Evolutionary conservation across 768 basidiomycete species (phyloP), one percentile per base, ranked within the genome.

Genomic region (Nidularia sp.): DNA sequence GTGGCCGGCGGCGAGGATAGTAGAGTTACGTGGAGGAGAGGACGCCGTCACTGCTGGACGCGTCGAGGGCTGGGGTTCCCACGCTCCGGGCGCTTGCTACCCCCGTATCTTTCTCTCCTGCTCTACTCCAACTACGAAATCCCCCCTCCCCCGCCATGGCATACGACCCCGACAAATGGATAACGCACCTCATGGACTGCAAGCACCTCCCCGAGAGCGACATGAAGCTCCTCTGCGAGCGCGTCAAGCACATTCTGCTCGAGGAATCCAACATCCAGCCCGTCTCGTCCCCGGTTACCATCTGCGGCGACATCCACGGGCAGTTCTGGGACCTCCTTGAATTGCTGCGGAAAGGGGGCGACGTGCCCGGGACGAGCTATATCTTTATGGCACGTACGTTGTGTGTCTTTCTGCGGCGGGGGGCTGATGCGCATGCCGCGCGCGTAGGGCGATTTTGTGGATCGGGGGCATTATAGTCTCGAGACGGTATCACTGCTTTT

Each of bases 191-290:
- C 54, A 85, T 85, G 73, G 70, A 80, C 58, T 97, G 94, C 75
- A 81, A 86, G 56, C 86, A 92, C 59, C 88, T 99, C 48, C 81
- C 90, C 12, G 97, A 99, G 71, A 66, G 81, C 8, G 92, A 96
- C 57, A 97, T 99, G 84, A 96, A 94, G 66, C 73, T 86, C 42
- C 84, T 99, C 47, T 98, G 96, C 76, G 83, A 93, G 53, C 84
- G 86, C 54, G 94, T 98, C 18, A 84, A 92, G 48, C 80, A 86
- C 46, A 86, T 95, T 46, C 80, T 97, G 35, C 86, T 98, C 66
- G 96, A 99, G 67, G 96, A 99, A 67, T 93, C 89, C 51, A 99
- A 98, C 66, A 95, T 98, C 52, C 94, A 98, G 64, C 95, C 95
- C 33, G 92, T 99, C 49, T 90, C 90, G 34, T 90, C 66, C 52